Base-by-base conservation (phyloP, 495 filamentous ascomycete species). In the Penicillium turbatum region DNA sequence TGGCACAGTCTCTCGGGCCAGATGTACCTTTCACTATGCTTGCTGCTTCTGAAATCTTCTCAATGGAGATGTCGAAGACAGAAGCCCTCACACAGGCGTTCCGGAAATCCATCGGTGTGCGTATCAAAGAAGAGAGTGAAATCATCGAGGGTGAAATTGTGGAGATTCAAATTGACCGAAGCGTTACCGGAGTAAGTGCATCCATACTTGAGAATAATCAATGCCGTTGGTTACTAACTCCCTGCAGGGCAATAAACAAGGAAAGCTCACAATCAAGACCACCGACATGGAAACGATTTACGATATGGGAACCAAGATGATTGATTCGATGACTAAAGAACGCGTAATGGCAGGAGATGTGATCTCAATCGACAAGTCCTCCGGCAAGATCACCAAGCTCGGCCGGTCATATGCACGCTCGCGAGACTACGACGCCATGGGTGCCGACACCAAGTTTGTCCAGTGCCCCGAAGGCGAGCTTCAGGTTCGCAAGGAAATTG, bases 251-350 rank as follows among this genome's bases (percentile, higher is more conserved):
- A 91, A 90, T 68, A 97, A 96, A 78, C 92, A 96, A 80, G 93
- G 93, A 60, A 99, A 97, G 71, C 87, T 99, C 57, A 99, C 93
- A 8, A 96, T 99, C 72, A 99, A 97, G 71, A 99, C 93, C 16
- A 96, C 92, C 60, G 95, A 99, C 66, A 99, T 99, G 93, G 93
- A 99, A 72, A 96, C 93, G 16, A 89, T 97, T 60, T 98, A 97
- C 78, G 93, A 98, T 60, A 93, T 98, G 89, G 93, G 93, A 36
- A 91, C 86, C 48, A 97, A 97, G 73, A 97, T 97, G 95, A 97
- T 99, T 57, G 95, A 99, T 61, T 87, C 90, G 36, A 96, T 99
- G 87, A 95, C 89, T 53, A 97, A 97, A 72, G 93, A 99, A 76
- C 90, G 92, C 49, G 89, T 99, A 39, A 95, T 96, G 82, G 95